Evolutionary conservation across 148 eudicot species (phyloP).

Genomic region (Polygonum maritimum): DNA sequence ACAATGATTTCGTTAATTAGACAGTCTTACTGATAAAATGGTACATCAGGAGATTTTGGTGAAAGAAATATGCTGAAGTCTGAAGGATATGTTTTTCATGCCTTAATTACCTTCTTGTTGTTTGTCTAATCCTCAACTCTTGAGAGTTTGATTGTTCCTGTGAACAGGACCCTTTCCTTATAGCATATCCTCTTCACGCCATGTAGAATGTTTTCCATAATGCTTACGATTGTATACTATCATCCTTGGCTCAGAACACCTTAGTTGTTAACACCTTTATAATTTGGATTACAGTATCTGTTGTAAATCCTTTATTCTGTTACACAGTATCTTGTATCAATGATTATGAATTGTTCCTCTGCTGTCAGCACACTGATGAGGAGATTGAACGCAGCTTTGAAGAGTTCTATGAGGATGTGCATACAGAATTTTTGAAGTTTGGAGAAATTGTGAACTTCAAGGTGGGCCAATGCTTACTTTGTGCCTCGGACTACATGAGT

Average conservation of each 20-base stretch:
- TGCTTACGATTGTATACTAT: neutral
- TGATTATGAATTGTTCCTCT: neutral
- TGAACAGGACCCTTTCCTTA: neutral
- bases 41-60: neutral
- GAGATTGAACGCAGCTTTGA: conserved; percentile 73
- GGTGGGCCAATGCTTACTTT: conserved; percentile 27
- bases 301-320: neutral
- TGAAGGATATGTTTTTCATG: neutral
- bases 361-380: conserved; percentile 71
- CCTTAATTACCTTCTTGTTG: neutral
- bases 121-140: neutral
- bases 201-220: neutral
- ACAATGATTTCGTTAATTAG: neutral
- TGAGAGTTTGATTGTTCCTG: neutral
- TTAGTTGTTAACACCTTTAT: neutral
- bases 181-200: neutral
- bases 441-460: conserved; percentile 91
- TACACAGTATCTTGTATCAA: neutral
- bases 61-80: neutral
- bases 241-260: neutral
- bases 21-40: neutral
- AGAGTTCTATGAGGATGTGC: conserved; percentile 97
- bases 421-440: conserved; percentile 88
- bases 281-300: neutral
- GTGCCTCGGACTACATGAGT: neutral